Conservation (phyloP, 2,329 filamentous ascomycete genomes). For the Talaromyces atroroseus region DNA sequence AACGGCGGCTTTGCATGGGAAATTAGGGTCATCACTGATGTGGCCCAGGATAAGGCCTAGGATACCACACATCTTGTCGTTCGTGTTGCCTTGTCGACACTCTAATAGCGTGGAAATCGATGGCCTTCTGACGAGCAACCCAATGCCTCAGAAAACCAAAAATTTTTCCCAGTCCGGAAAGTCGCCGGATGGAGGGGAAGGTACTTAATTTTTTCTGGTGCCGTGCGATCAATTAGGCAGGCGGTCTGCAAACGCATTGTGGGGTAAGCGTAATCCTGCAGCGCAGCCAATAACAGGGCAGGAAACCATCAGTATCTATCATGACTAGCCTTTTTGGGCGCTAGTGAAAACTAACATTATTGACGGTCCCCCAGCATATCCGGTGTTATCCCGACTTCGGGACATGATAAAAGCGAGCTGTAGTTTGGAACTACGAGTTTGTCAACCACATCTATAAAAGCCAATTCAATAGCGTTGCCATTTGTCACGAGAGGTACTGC, state of each 20-base stretch:
- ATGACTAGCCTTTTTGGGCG: not conserved
- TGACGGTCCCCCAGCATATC: too few relatives aligned
- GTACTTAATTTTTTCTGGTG: not conserved
- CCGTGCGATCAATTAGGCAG: not conserved
- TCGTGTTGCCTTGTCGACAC: not conserved
- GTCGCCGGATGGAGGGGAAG: not conserved
- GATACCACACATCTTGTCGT: slow-evolving; percentile 55
- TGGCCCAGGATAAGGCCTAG: slow-evolving; percentile 57
- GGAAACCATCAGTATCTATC: not conserved
- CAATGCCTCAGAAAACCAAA: slow-evolving; percentile 12
- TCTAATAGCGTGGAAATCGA: not conserved
- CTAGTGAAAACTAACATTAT: not conserved
- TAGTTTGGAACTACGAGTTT: not conserved
- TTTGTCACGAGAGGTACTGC: not conserved
- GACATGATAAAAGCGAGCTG: too few relatives aligned
- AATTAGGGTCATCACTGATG: slow-evolving; percentile 36
- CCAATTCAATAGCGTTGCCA: not conserved
- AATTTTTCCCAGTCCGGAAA: slow-evolving; percentile 9
- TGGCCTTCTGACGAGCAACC: slow-evolving; percentile 9
- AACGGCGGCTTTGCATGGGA: slow-evolving; percentile 41
- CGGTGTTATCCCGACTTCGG: too few relatives aligned
- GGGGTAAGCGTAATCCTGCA: not conserved
- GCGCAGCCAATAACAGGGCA: not conserved
- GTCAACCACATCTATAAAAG: not conserved
- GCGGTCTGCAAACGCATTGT: not conserved